Conservation (phyloP, 768 basidiomycete genomes). For the Kwoniella pini region DNA sequence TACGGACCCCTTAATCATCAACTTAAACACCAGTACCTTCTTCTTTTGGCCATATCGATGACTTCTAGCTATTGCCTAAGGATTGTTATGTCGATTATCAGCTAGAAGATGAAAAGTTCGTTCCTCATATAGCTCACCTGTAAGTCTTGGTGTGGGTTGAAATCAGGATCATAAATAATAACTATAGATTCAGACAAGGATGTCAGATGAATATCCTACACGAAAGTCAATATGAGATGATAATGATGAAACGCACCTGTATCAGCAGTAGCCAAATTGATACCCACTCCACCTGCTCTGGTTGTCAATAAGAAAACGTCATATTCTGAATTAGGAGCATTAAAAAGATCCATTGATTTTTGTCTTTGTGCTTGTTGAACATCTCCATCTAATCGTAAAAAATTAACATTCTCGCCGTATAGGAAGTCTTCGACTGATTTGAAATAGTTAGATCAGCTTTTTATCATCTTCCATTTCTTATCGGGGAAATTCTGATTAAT, state of each 20-base stretch:
- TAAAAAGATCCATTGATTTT: constrained; percentile 93
- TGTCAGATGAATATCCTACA: too few species aligned
- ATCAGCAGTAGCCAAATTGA: constrained; percentile 89
- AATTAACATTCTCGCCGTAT: constrained; percentile 74
- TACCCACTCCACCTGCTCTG: constrained; percentile 80
- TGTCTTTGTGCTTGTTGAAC: constrained; percentile 84
- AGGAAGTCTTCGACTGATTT: constrained; percentile 77
- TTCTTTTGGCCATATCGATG: constrained; percentile 95
- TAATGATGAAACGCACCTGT: constrained; percentile 69
- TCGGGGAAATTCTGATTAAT: too few species aligned
- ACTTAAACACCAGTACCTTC: constrained; percentile 89
- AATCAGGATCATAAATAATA: constrained; percentile 81
- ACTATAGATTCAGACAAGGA: too few species aligned
- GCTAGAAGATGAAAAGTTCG: not conserved
- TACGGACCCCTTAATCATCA: constrained; percentile 92
- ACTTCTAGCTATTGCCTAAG: constrained; percentile 88
- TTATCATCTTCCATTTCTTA: too few species aligned
- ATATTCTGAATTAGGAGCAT: constrained; percentile 77
- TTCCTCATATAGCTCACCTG: constrained; percentile 63
- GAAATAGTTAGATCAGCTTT: not conserved
- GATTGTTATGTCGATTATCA: constrained; percentile 1
- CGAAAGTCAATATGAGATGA: too few species aligned
- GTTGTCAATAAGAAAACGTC: constrained; percentile 92
- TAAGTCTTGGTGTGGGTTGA: constrained; percentile 89
- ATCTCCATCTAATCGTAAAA: constrained; percentile 80